These are phyloP conservation scores for Fusarium citri DNA, from an alignment of 2,329 filamentous ascomycete species.

Conservation along the genomic window DNA sequence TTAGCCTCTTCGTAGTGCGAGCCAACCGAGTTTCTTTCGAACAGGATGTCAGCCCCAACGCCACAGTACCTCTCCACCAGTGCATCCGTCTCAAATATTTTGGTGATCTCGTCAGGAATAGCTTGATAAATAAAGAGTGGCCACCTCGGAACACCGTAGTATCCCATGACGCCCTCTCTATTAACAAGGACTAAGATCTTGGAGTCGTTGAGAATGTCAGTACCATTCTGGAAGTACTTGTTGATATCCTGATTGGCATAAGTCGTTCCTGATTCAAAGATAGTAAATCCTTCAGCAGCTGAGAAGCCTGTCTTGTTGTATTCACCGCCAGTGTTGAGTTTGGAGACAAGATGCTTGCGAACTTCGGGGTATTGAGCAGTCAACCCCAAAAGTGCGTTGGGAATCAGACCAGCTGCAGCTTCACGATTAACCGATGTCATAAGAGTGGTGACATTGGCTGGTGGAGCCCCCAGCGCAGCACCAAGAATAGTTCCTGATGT, in stretches of 20 bases:
- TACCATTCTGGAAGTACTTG: conserved; percentile 33
- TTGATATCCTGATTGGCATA: conserved; percentile 22
- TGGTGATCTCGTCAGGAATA: conserved; percentile 37
- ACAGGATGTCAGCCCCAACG: conserved; percentile 36
- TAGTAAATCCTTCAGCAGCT: conserved; percentile 23
- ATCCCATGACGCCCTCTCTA: conserved; percentile 39
- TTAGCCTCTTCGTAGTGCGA: conserved; percentile 20
- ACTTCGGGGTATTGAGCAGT: conserved; percentile 34
- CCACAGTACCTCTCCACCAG: conserved; percentile 34
- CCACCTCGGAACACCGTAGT: conserved; percentile 38
- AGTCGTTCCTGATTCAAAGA: conserved; percentile 13
- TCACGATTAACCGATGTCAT: conserved; percentile 51
- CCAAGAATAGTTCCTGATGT: conserved; percentile 53
- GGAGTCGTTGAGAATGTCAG: conserved; percentile 7
- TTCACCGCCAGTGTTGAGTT: conserved; percentile 26
- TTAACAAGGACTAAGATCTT: conserved; percentile 17
- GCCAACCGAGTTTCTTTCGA: conserved; percentile 35
- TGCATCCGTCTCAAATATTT: conserved; percentile 23
- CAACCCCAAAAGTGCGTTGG: conserved; percentile 36
- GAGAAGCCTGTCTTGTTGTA: conserved; percentile 41
- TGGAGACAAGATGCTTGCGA: conserved; percentile 28
- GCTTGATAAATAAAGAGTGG: conserved; percentile 40
- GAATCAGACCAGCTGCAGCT: conserved; percentile 29
- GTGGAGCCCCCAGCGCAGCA: conserved; percentile 61
- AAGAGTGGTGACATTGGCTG: conserved; percentile 54